Conservation (phyloP, 2,329 filamentous ascomycete genomes). For the Colletotrichum brevisporum region DNA sequence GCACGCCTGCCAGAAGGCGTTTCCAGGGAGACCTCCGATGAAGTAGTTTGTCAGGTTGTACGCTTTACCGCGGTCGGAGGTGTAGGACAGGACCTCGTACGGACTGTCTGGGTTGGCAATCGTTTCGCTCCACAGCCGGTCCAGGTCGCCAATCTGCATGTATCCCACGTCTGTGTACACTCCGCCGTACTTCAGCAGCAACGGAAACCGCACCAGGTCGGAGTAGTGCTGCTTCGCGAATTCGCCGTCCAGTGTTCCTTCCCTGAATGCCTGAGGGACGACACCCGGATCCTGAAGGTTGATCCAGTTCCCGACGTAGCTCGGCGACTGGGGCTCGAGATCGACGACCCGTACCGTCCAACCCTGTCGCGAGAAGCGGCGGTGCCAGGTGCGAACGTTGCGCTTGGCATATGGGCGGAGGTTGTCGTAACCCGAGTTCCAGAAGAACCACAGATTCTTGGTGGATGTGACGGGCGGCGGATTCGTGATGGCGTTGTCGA, state of each 20-base stretch:
- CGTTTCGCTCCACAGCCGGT: constrained; percentile 65
- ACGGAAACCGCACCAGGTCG: constrained; percentile 70
- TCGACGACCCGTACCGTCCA: constrained; percentile 60
- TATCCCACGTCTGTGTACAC: constrained; percentile 71
- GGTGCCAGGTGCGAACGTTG: constrained; percentile 59
- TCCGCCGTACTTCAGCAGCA: constrained; percentile 70
- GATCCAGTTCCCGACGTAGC: constrained; percentile 21
- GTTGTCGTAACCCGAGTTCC: constrained; percentile 54
- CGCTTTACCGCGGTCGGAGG: constrained; percentile 47
- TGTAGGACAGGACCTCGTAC: constrained; percentile 64
- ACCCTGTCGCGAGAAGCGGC: constrained; percentile 47
- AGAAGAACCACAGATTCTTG: constrained; percentile 62
- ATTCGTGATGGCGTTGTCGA: constrained; percentile 46
- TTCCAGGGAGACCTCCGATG: constrained; percentile 48
- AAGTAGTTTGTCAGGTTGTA: constrained; percentile 65
- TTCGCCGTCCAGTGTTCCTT: constrained; percentile 63
- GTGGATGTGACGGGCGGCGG: constrained; percentile 52
- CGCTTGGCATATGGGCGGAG: constrained; percentile 55
- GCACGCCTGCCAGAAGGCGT: constrained; percentile 44
- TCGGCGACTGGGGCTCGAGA: constrained; percentile 31
- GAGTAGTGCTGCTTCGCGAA: constrained; percentile 69
- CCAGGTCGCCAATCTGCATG: constrained; percentile 70
- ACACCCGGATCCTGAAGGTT: not conserved
- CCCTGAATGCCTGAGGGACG: constrained; percentile 32
- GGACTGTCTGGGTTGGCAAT: constrained; percentile 60